Conservation (phyloP, 1,284 basidiomycete genomes). For the Papiliotrema fonsecae region DNA sequence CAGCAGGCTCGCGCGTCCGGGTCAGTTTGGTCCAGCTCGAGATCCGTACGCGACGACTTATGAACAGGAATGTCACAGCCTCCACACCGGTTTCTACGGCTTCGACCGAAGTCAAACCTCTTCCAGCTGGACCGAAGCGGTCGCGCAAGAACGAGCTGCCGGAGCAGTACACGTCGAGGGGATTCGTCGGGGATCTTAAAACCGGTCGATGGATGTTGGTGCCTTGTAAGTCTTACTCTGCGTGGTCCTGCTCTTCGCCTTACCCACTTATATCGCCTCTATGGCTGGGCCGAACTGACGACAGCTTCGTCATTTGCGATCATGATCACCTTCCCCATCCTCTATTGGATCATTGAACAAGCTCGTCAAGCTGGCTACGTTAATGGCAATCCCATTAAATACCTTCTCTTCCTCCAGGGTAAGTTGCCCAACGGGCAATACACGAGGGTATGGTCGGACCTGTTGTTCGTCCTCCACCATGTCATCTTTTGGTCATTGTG, state of each 20-base stretch:
- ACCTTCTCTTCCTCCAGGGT: slow-evolving; percentile 73
- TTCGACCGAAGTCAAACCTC: slow-evolving; percentile 28
- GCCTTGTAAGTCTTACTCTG: slow-evolving; percentile 55
- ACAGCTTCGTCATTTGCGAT: slow-evolving; percentile 67
- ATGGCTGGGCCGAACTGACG: background rate
- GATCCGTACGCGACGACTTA: too few relatives aligned
- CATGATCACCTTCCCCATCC: slow-evolving; percentile 63
- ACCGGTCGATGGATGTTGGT: slow-evolving; percentile 67
- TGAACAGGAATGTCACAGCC: background rate
- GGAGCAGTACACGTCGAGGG: slow-evolving; percentile 38
- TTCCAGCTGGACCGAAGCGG: slow-evolving; percentile 18
- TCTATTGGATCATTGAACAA: slow-evolving; percentile 46
- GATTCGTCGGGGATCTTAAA: slow-evolving; percentile 53
- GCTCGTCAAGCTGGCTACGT: background rate
- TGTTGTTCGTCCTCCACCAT: slow-evolving; percentile 79
- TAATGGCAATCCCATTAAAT: slow-evolving; percentile 68
- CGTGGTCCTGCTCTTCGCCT: background rate
- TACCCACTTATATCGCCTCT: too few relatives aligned
- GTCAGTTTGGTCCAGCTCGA: background rate
- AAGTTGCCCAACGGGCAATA: slow-evolving; percentile 59
- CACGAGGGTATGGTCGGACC: slow-evolving; percentile 70
- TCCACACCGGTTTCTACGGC: background rate
- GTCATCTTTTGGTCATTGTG: slow-evolving; percentile 84
- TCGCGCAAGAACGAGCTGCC: slow-evolving; percentile 19
- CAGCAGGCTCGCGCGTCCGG: slow-evolving; percentile 7